phyloP scores from a whole-genome alignment of 192 early-diverging fungal genomes.

The Thoreauomyces humboldtii region DNA sequence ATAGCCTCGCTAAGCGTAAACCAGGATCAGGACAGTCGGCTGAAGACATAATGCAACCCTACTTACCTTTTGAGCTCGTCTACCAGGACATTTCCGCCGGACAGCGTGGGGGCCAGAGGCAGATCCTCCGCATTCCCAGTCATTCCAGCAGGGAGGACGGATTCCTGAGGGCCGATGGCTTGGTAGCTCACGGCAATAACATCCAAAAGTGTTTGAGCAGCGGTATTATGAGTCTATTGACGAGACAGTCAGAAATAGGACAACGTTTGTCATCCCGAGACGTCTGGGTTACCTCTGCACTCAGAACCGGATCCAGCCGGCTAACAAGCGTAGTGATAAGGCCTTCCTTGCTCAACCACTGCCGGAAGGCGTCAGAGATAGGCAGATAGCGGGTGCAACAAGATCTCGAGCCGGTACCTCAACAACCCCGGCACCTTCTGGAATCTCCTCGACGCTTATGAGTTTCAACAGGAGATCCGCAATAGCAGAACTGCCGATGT shows the following conservation, averaged over 20 bases:
- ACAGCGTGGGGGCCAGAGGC: too few relatives aligned
- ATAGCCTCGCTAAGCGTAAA: constrained; percentile 61
- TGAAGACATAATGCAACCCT: not conserved
- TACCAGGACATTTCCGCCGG: constrained; percentile 50
- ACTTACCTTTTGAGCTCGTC: constrained; percentile 50
- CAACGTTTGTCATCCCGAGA: not conserved
- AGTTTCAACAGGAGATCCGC: constrained; percentile 91
- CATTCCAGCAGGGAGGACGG: constrained; percentile 12
- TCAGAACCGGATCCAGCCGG: constrained; percentile 73
- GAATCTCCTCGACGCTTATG: constrained; percentile 87
- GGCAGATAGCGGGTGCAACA: too few relatives aligned
- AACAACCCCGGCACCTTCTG: constrained; percentile 80
- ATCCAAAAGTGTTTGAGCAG: constrained; percentile 77
- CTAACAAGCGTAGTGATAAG: constrained; percentile 77
- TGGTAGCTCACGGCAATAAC: constrained; percentile 75
- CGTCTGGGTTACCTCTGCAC: constrained; percentile 81
- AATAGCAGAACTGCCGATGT: constrained; percentile 83
- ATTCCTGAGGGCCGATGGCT: constrained; percentile 32
- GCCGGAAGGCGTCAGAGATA: not conserved
- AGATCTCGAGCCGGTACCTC: constrained; percentile 70
- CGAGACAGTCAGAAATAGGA: not conserved
- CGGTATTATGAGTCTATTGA: constrained; percentile 68
- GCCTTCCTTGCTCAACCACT: constrained; percentile 85
- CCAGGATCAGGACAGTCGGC: not conserved
- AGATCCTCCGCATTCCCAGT: too few relatives aligned